Evolutionary conservation across 1,284 basidiomycete genomes (phyloP), one percentile per base, ranked within the genome.

Genomic region (Ustilago nuda): DNA sequence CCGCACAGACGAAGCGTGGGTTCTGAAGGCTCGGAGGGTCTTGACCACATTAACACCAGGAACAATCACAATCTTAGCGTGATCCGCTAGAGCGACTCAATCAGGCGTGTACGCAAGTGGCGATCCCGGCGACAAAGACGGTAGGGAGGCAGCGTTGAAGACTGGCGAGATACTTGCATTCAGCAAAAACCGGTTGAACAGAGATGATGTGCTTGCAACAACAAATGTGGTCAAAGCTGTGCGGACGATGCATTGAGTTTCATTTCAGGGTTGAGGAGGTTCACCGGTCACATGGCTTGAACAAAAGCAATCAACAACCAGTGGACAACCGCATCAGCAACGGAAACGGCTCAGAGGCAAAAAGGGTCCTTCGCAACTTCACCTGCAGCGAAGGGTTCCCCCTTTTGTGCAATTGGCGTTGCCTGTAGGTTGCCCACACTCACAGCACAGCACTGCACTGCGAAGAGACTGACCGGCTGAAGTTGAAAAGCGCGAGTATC

Each of bases 31-130:
- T 27, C 17, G 12, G 41, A 45, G 30, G 11, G 8, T 37, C 43
- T 23, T 8, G 30, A 9, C 13, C 45, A 46, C 33, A 32, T 48
- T 58, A 45, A 35, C 23, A 33, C 36, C 36, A 55, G 53, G 37
- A 55, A 55, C 53, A 55, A 55, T 37, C 53, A 30, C 17, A 37
- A 52, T 27, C n/a, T 32, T 52, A 33, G 45, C 45, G 45, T 48
- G 23, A 2, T 48, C 27, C 45, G 45, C 45, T 48, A 39, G 37
- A 39, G 37, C 15, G 37, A 11, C 11, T 9, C 9, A 11, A 17
- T 9, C 37, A 39, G 11, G 15, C 9, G 37, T 39, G 37, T 17
- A 11, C 45, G 23, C 8, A n/a, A 50, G 27, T 8, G 48, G 27
- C 32, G 48, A 50, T 32, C 48, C 48, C 15, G 15, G 48, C 48